phyloP scores from a whole-genome alignment of 2,329 filamentous ascomycete genomes.

The Coniochaeta sp. region DNA sequence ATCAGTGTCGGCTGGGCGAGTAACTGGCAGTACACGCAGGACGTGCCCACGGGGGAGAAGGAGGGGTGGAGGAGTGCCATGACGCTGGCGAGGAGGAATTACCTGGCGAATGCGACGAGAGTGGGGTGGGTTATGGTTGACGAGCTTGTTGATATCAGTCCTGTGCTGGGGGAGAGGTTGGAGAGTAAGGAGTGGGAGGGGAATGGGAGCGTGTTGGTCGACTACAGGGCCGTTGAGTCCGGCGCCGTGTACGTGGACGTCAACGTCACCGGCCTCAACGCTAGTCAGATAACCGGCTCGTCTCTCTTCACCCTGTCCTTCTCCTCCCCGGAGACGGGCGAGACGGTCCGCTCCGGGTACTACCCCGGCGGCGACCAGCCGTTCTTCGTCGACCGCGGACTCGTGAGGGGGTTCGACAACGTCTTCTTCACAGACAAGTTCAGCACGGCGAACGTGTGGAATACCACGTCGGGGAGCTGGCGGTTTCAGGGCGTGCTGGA shows the following conservation, averaged over 20 bases:
- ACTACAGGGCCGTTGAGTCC: conserved; percentile 42
- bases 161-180: conserved; percentile 38
- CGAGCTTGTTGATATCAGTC: conserved; percentile 38
- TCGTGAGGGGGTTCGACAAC: conserved; percentile 28
- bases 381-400: conserved; percentile 44
- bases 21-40: conserved; percentile 52
- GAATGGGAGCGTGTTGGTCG: conserved; percentile 39
- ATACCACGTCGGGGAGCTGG: conserved; percentile 11
- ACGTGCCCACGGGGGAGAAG: conserved; percentile 42
- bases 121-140: conserved; percentile 45
- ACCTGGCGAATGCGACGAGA: conserved; percentile 42
- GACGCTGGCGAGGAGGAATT: conserved; percentile 43
- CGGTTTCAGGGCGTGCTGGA: conserved; percentile 43
- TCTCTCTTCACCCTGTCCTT: conserved; percentile 20
- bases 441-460: conserved; percentile 19
- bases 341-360: conserved; percentile 41
- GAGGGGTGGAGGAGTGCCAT: conserved; percentile 48
- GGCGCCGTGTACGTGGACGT: conserved; percentile 47
- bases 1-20: conserved; percentile 49
- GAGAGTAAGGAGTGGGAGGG: conserved; percentile 33
- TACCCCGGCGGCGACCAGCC: conserved; percentile 39
- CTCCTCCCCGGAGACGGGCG: conserved; percentile 37
- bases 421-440: conserved; percentile 51
- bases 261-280: conserved; percentile 36
- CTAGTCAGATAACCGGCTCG: conserved; percentile 11